Base-by-base conservation (phyloP, 148 eudicot species). In the Spergularia marina region DNA sequence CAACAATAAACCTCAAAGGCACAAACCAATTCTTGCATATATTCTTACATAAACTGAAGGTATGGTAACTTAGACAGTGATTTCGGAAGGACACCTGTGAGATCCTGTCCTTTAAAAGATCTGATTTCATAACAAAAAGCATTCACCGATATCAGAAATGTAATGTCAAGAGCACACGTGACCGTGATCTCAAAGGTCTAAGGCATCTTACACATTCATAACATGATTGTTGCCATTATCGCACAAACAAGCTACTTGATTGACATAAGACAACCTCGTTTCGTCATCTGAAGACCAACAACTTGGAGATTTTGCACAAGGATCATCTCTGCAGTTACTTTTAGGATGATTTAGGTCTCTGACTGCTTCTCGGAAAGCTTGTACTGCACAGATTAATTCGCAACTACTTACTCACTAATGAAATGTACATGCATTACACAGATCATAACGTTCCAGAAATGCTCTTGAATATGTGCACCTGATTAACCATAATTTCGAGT, bases 21-120 rank as follows among this genome's bases (percentile, higher is more conserved):
- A 4, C 10, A 44, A 44, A 44, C 49, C 5, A 44, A 44, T 6
- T 44, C 10, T 9, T 44, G 5, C 49, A 44, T 44, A 44, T 65
- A 14, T 76, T n/a, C 74, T 60, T 70, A 77, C 79, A 77, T 34
- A 30, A 15, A 17, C 36, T 61, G 63, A 30, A 77, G 40, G 65
- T 49, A 60, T 17, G 79, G 66, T 44, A 77, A 36, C 67, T 77
- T 77, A 51, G 74, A 55, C 10, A 77, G 74, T 25, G 74, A 77
- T 77, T 30, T 23, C 36, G 79, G 79, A 69, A 77, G 74, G 4
- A 69, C 68, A 2, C 79, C 79, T 5, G 23, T 41, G 11, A 77
- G 79, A 77, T 54, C 71, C 14, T 77, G 79, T 30, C 74, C 74
- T n/a, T 69, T 77, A 55, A 72, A 77, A 18, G 79, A 69, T 49